phyloP scores from a whole-genome alignment of 306 rosid species.

The Echinosophora koreensis region DNA sequence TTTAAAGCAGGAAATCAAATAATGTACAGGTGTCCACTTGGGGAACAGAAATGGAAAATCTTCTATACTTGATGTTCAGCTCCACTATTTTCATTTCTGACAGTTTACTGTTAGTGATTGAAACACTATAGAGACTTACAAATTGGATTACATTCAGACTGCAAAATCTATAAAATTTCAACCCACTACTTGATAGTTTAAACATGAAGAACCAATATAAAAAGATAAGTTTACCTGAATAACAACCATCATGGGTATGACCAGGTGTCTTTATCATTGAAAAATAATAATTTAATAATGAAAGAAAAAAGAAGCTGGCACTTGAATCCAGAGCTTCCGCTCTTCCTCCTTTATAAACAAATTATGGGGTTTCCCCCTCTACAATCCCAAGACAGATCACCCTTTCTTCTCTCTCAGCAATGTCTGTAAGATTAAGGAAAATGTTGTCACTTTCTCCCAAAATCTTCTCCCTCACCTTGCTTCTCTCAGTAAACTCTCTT shows the following conservation, averaged over 20 bases:
- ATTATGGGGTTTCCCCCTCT: conserved; percentile 67
- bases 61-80: conserved; percentile 48
- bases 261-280: conserved; percentile 49
- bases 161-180: conserved; percentile 51
- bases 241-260: conserved; percentile 48
- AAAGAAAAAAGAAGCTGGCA: conserved; percentile 50
- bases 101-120: conserved; percentile 31
- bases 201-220: conserved; percentile 44
- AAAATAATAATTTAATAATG: conserved; percentile 50
- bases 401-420: conserved; percentile 62
- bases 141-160: conserved; percentile 45
- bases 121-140: conserved; percentile 46
- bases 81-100: conserved; percentile 50
- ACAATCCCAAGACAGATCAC: conserved; percentile 75
- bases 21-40: conserved; percentile 42
- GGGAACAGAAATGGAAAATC: conserved; percentile 44
- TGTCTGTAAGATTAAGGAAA: conserved; percentile 68
- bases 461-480: conserved; percentile 58
- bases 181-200: conserved; percentile 45
- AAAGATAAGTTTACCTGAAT: conserved; percentile 20
- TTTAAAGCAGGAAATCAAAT: conserved; percentile 44
- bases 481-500: conserved; percentile 57
- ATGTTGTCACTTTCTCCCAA: conserved; percentile 52
- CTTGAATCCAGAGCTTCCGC: conserved; percentile 66
- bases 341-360: conserved; percentile 75